Evolutionary conservation across 2,329 filamentous ascomycete species (phyloP), one percentile per base, ranked within the genome.

Genomic region (Macrophomina pseudophaseolina): DNA sequence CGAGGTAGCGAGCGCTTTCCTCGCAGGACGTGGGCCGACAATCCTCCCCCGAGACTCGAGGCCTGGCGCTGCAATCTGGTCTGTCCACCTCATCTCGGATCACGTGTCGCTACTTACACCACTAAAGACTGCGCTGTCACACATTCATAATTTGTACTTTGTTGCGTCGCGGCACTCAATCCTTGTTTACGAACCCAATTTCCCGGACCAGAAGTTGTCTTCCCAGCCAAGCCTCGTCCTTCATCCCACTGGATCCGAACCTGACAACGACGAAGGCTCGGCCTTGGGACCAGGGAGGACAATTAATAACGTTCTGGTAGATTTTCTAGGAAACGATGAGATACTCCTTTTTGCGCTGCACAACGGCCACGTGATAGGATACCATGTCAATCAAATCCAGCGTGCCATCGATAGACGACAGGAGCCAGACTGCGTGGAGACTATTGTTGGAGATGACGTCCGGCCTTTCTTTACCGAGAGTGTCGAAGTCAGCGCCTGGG

Each of bases 401-500:
- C 69, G 73, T 33, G 71, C 69, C 2, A 52, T 76, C 5, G 69
- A 74, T 48, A 66, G 42, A 18, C 35, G 56, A 11, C 52, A 63
- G 35, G 42, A 65, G 58, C 46, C 60, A 46, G 52, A 64, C 32
- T 52, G 64, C 42, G 28, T 60, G n/a, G 68, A 70, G 12, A 35
- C 66, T 4, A 18, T 70, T 69, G 65, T 86, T 82, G 73, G 83
- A 80, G 53, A 82, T 48, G 71, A 73, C 66, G 74, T 75, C 70
- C 81, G 67, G 72, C 81, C 81, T 0, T 91, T 97, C 73, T 91
- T 97, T 66, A 87, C 88, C 67, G 86, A 91, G 44, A 93, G 91
- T 74, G 93, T 97, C 2, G 87, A 87, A 1, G 81, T 80, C 30
- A 94, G 92, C 68, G 94, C 94, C 2, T 99, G 95, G 95, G 95